Base-by-base conservation (phyloP, 2,329 filamentous ascomycete genomes). In the Aspergillus texensis region DNA sequence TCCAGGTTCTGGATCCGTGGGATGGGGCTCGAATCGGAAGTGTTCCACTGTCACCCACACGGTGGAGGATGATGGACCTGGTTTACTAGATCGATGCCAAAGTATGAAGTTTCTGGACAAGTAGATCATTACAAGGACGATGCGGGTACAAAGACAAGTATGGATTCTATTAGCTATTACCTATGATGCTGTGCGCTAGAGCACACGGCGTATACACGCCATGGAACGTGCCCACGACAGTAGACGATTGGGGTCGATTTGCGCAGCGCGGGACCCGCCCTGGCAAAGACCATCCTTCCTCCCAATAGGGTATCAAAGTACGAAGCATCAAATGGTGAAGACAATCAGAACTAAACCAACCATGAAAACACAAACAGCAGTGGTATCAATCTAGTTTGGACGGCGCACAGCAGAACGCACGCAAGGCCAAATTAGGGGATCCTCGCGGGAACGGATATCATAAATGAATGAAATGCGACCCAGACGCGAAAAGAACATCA, bases 101-200 rank as follows among this genome's bases (percentile, higher is more conserved):
- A 19, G 21, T 11, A 32, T 2, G 28, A 24, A 1, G n/a, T 26
- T 50, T 14, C 14, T 12, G 11, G 26, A 16, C 10, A 16, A 16
- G 24, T 14, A 26, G 48, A 56, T 30, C 39, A 50, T 34, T 56
- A 32, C 56, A 52, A 12, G 26, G 48, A n/a, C 12, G 28, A 52
- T 19, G 48, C 16, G 28, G 48, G 32, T 62, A 60, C 32, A 60
- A 53, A 53, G 41, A 57, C 71, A 71, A 70, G 64, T 66, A 65
- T 67, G 67, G 66, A 74, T 72, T 75, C 73, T 75, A 77, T 77
- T 77, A 77, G 70, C 58, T 73, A 77, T 77, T 76, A 77, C 72
- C 73, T 74, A 74, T 70, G 72, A 71, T 70, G 68, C 68, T 68
- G 69, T 70, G 68, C 63, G 64, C 67, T 64, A 65, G 62, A 63